Percentiles rank a stretch among this genome's conserved stretches.
Conservation (phyloP, 148 eudicot genomes). For the Polygonum maritimum region DNA sequence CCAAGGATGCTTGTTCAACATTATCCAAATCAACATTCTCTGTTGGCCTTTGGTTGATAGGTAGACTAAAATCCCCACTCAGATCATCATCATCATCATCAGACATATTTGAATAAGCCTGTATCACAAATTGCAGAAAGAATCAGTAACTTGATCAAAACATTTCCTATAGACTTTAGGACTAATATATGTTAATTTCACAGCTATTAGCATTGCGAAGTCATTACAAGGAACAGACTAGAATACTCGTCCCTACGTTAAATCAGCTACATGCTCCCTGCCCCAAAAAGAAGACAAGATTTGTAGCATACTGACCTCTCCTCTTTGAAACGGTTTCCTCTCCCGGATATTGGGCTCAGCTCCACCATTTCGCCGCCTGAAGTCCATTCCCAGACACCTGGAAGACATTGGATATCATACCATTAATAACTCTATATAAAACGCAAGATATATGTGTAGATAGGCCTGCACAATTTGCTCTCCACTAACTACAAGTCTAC, state of each 20-base stretch:
- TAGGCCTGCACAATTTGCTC: no score
- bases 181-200: neutral
- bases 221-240: neutral
- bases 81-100: constrained; percentile 44
- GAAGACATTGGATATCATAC: neutral
- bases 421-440: neutral
- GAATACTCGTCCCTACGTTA: neutral
- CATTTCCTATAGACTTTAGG: neutral
- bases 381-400: constrained; percentile 40
- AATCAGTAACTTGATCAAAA: neutral
- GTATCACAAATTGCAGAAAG: constrained; percentile 1
- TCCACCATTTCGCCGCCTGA: constrained; percentile 33
- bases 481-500: no score
- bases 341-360: constrained; percentile 37
- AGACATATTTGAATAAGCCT: constrained; percentile 41
- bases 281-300: neutral
- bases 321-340: constrained; percentile 24
- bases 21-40: constrained; percentile 78
- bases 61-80: constrained; percentile 61
- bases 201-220: neutral
- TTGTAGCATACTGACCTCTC: constrained; percentile 27
- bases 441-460: no score
- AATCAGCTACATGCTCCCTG: neutral
- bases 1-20: constrained; percentile 92
- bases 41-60: constrained; percentile 72